phyloP scores from a whole-genome alignment of 768 basidiomycete species.

The Mycena olivaceomarginata region DNA sequence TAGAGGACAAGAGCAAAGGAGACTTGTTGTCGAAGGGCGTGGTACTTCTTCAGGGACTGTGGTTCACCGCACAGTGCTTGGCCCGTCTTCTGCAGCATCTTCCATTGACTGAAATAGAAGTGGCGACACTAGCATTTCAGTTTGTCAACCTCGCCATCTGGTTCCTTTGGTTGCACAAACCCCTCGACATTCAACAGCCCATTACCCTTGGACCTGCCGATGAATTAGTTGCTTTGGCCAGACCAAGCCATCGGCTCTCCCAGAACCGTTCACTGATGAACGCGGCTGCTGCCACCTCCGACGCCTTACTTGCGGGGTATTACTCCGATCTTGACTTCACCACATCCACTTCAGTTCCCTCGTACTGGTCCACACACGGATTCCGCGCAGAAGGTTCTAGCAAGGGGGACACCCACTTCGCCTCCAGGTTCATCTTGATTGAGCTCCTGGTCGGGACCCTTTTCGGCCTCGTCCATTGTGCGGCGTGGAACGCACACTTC shows the following conservation, averaged over 20 bases:
- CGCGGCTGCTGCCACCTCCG: neutral
- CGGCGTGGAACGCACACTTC: neutral
- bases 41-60: constrained; percentile 56
- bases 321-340: neutral
- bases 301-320: neutral
- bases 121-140: constrained; percentile 58
- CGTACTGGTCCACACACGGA: neutral
- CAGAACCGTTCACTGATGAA: neutral
- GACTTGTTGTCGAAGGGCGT: constrained; percentile 57
- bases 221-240: neutral
- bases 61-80: constrained; percentile 58
- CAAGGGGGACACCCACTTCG: neutral
- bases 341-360: neutral
- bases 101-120: constrained; percentile 57
- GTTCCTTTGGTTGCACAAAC: constrained; percentile 62
- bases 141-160: constrained; percentile 55
- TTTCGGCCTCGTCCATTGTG: neutral
- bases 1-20: constrained; percentile 55
- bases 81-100: constrained; percentile 48
- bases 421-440: neutral
- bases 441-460: neutral
- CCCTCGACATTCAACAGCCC: constrained; percentile 53
- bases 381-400: too few relatives aligned
- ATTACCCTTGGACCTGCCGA: constrained; percentile 33
- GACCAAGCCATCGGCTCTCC: neutral